Conservation (phyloP, 306 rosid genomes). For the Prosopis cineraria region DNA sequence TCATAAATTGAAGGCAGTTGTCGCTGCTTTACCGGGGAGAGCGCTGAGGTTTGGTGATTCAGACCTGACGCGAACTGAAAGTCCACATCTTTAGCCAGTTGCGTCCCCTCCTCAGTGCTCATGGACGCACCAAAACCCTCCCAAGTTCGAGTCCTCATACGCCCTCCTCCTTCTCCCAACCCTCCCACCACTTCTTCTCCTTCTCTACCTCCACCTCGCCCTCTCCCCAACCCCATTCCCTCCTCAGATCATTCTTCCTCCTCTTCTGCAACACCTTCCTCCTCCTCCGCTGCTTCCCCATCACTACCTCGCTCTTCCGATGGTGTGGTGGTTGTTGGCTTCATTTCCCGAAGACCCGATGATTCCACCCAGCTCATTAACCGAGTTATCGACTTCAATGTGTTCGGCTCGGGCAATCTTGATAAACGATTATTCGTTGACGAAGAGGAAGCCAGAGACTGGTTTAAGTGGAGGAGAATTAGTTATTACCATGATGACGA, state of each 20-base stretch:
- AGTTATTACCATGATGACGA: constrained; percentile 66
- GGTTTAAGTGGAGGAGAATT: constrained; percentile 73
- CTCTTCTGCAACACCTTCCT: background rate
- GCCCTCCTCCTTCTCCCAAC: constrained; percentile 55
- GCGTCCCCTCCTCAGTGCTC: background rate
- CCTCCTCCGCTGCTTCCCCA: background rate
- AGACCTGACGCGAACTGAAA: background rate
- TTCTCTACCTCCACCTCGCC: background rate
- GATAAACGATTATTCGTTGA: constrained; percentile 52
- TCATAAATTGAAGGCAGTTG: too few species aligned
- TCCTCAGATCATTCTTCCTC: constrained; percentile 42
- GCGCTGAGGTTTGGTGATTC: background rate
- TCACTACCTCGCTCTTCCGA: constrained; percentile 53
- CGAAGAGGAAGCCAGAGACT: constrained; percentile 55
- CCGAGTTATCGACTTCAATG: constrained; percentile 74
- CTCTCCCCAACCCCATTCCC: constrained; percentile 31
- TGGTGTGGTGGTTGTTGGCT: constrained; percentile 81
- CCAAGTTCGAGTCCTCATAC: constrained; percentile 69
- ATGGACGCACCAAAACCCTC: constrained; percentile 60
- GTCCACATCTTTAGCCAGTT: background rate
- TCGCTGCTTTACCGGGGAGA: too few species aligned
- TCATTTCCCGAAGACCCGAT: constrained; percentile 58
- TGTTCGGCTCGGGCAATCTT: constrained; percentile 74
- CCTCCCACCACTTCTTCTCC: constrained; percentile 36
- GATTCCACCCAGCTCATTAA: constrained; percentile 68